Base-by-base conservation (phyloP, 345 rosid species). In the Eutrema heterophyllum region DNA sequence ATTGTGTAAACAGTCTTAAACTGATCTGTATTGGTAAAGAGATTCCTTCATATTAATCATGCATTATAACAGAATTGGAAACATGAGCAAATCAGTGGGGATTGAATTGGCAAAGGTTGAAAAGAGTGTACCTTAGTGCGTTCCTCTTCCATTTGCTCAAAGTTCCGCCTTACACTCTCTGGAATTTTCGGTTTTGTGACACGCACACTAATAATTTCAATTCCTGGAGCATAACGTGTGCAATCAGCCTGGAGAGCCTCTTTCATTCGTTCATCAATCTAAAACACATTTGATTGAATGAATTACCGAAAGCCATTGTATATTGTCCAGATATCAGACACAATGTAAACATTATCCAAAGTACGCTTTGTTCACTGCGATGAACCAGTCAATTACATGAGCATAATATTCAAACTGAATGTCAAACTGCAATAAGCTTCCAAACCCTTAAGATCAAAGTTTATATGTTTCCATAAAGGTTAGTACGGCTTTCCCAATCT, bases 211-310 rank as follows among this genome's bases (percentile, higher is more conserved):
- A 93, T 63, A 62, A 93, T 91, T 70, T 94, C 96, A 64, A 94
- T 91, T 60, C 98, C 98, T 14, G 94, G 97, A 68, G 97, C 96
- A 83, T 86, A 91, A 18, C 86, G 81, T 4, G 97, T 94, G 81
- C 98, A 94, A 78, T 87, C 95, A 76, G 40, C 88, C 72, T 94
- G 98, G 71, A 94, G 96, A 76, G 96, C 95, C 35, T 89, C 98
- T 83, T 89, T 88, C 97, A 91, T 94, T 79, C 89, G 90, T 75
- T 94, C 97, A 72, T 89, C 98, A 57, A 94, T 94, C 97, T 94
- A 81, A 59, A 72, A 77, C 63, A 49, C 59, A 72, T 29, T 43
- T 35, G 51, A 78, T 64, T 4, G 5, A 55, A 54, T 18, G 5
- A 67, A 43, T 44, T 7, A 60, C 29, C 21, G 0, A 24, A 46